Conservation (phyloP, 495 filamentous ascomycete genomes). For the Lophiotrema nucula region DNA sequence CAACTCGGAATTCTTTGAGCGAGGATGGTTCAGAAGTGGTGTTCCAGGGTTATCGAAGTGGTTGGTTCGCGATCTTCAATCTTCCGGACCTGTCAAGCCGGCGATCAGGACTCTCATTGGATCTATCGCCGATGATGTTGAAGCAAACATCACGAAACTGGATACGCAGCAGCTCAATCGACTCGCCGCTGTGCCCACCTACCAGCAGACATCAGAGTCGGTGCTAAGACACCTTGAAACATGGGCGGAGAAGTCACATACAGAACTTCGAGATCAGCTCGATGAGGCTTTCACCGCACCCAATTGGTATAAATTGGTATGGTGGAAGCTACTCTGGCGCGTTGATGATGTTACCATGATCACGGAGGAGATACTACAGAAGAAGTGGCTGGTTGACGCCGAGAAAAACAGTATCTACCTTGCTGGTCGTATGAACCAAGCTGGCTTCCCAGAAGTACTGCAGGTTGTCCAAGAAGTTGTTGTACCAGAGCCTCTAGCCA, state of each 20-base stretch:
- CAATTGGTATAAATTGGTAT: slow-evolving; percentile 72
- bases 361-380: slow-evolving; percentile 69
- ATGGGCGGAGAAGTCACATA: slow-evolving; percentile 79
- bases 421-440: slow-evolving; percentile 74
- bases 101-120: slow-evolving; percentile 63
- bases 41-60: slow-evolving; percentile 65
- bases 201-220: slow-evolving; percentile 45
- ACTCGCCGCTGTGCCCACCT: slow-evolving; percentile 38
- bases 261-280: slow-evolving; percentile 75
- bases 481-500: background rate
- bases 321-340: slow-evolving; percentile 96
- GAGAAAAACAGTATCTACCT: slow-evolving; percentile 77
- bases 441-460: slow-evolving; percentile 43
- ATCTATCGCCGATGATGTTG: slow-evolving; percentile 62
- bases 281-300: slow-evolving; percentile 67
- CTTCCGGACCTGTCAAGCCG: slow-evolving; percentile 53
- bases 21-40: slow-evolving; percentile 69
- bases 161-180: slow-evolving; percentile 47
- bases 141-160: slow-evolving; percentile 52
- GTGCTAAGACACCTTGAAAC: slow-evolving; percentile 58
- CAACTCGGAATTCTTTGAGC: slow-evolving; percentile 68
- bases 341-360: slow-evolving; percentile 87
- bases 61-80: slow-evolving; percentile 53
- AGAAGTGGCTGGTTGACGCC: slow-evolving; percentile 68
- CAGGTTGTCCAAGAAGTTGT: background rate